phyloP scores from a whole-genome alignment of 2,329 filamentous ascomycete genomes.

The Trichoderma oligosporum region DNA sequence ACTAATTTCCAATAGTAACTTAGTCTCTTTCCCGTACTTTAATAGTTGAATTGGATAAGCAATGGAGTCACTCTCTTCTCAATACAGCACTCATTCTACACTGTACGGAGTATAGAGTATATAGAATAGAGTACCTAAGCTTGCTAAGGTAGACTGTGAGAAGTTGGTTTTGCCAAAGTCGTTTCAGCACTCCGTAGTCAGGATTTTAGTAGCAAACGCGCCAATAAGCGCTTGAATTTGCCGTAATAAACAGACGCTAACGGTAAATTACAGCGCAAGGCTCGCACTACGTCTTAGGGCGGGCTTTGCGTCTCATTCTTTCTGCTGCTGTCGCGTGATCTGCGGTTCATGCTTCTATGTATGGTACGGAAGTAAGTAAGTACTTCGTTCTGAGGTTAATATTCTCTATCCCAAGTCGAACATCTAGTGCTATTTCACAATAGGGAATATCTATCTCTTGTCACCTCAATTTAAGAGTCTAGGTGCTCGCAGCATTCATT shows the following conservation, averaged over 20 bases:
- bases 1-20: not conserved
- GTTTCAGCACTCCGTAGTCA: slow-evolving; percentile 5
- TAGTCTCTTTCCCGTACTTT: not conserved
- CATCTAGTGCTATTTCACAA: no score
- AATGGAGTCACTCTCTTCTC: not conserved
- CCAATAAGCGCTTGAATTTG: slow-evolving; percentile 1
- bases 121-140: no score
- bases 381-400: not conserved
- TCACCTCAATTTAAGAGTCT: no score
- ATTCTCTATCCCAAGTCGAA: no score
- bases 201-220: not conserved
- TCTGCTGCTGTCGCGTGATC: slow-evolving; percentile 7
- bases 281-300: not conserved
- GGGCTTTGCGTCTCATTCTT: not conserved
- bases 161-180: no score
- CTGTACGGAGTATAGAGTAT: not conserved
- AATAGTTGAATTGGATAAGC: not conserved
- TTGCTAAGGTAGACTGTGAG: no score
- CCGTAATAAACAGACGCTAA: slow-evolving; percentile 18
- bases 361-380: no score
- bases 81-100: not conserved
- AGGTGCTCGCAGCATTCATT: no score
- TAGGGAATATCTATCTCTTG: no score
- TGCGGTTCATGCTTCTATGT: not conserved
- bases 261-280: slow-evolving; percentile 14